A percentile compares a stretch with the other conserved stretches of the same genome.
These are phyloP conservation scores for Fusarium sp. DNA, from an alignment of 2,329 filamentous ascomycete species.

Conservation along the genomic window DNA sequence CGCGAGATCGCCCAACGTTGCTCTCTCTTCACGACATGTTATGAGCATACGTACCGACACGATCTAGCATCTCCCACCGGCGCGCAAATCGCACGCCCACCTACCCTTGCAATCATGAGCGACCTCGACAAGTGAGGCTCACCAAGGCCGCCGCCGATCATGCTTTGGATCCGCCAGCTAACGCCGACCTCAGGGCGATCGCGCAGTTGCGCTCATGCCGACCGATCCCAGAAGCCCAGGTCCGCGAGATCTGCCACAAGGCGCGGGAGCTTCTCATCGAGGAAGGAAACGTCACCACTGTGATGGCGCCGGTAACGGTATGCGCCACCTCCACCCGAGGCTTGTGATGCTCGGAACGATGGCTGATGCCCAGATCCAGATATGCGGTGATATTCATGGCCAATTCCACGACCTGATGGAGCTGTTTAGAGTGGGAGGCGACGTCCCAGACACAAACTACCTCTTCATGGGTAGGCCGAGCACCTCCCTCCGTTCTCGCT, in stretches of 20 bases:
- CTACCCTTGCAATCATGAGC: constrained; percentile 72
- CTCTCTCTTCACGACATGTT: constrained; percentile 38
- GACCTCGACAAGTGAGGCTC: constrained; percentile 85
- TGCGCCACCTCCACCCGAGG: constrained; percentile 36
- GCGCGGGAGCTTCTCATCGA: constrained; percentile 96
- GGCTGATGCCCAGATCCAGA: constrained; percentile 60
- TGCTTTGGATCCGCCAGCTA: constrained; percentile 16
- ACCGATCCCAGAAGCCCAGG: constrained; percentile 94
- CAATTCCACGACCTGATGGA: constrained; percentile 99
- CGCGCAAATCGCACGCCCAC: constrained; percentile 39
- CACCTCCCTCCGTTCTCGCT: neutral
- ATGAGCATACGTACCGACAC: constrained; percentile 30
- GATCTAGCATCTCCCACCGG: constrained; percentile 26
- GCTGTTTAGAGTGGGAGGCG: constrained; percentile 91
- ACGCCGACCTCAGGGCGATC: constrained; percentile 76
- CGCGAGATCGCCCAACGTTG: constrained; percentile 1
- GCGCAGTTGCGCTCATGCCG: constrained; percentile 95
- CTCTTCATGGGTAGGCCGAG: constrained; percentile 84
- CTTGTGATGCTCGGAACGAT: neutral
- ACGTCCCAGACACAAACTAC: constrained; percentile 96
- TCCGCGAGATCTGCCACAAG: constrained; percentile 97
- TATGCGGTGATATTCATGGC: constrained; percentile 97
- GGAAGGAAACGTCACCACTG: constrained; percentile 96
- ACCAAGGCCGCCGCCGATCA: constrained; percentile 1
- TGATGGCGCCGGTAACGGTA: constrained; percentile 94